Percentiles rank a stretch among this genome's conserved stretches.
These are phyloP conservation scores for Pythium phragmitis DNA, from an alignment of 352 stramenopile species.

Conservation along the genomic window DNA sequence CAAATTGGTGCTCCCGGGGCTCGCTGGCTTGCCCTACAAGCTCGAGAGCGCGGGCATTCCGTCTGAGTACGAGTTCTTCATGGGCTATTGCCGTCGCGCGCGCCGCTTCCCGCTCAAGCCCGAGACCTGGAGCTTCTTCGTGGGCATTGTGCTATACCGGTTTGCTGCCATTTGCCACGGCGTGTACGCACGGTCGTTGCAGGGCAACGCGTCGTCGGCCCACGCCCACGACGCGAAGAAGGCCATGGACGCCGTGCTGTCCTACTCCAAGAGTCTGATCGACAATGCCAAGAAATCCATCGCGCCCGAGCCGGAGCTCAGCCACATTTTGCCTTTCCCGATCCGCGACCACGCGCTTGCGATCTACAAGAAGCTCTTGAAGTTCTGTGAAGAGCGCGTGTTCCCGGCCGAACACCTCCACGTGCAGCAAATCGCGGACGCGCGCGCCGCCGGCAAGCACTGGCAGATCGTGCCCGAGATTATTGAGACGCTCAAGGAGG, in stretches of 20 bases:
- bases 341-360: constrained; percentile 72
- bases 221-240: constrained; percentile 68
- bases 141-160: constrained; percentile 70
- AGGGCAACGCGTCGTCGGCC: constrained; percentile 77
- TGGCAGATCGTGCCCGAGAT: constrained; percentile 89
- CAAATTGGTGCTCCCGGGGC: constrained; percentile 55
- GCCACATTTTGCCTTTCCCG: constrained; percentile 67
- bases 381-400: constrained; percentile 88
- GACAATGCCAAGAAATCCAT: constrained; percentile 35
- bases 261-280: constrained; percentile 40
- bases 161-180: constrained; percentile 80
- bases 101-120: constrained; percentile 48
- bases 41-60: constrained; percentile 67
- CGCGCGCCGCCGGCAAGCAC: constrained; percentile 43
- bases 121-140: constrained; percentile 73
- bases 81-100: constrained; percentile 59
- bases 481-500: constrained; percentile 87
- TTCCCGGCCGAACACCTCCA: constrained; percentile 91
- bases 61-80: constrained; percentile 52
- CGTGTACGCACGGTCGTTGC: constrained; percentile 67
- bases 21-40: constrained; percentile 30
- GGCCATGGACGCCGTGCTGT: constrained; percentile 64
- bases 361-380: constrained; percentile 83
- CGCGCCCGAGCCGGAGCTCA: constrained; percentile 44
- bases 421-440: constrained; percentile 62